Conservation (phyloP, 1,139 yeast species). For the Zygosaccharomyces pseudobailii region DNA sequence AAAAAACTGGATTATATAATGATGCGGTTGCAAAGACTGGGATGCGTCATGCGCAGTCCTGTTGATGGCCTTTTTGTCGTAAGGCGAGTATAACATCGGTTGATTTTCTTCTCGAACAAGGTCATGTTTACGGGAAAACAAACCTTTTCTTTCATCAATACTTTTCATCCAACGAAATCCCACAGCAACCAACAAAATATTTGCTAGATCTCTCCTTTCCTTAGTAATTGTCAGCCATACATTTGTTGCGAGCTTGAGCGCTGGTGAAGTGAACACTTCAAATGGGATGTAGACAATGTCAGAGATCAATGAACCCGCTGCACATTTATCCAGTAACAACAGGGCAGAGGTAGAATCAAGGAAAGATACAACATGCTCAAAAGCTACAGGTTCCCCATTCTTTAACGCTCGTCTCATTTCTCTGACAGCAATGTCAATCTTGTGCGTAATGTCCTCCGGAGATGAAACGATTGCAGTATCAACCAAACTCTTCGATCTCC, state of each 20-base stretch:
- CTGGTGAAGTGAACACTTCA: conserved; percentile 51
- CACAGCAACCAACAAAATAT: conserved; percentile 65
- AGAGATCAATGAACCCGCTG: conserved; percentile 50
- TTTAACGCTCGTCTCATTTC: conserved; percentile 21
- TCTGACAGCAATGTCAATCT: conserved; percentile 22
- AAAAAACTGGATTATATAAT: conserved; percentile 61
- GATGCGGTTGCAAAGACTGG: conserved; percentile 66
- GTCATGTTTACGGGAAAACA: conserved; percentile 59
- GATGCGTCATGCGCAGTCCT: conserved; percentile 47
- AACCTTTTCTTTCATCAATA: conserved; percentile 55
- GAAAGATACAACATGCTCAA: conserved; percentile 38
- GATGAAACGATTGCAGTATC: conserved; percentile 33
- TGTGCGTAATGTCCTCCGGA: conserved; percentile 22
- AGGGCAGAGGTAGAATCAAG: conserved; percentile 46
- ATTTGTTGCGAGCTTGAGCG: conserved; percentile 64
- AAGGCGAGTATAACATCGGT: conserved; percentile 87
- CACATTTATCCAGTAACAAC: conserved; percentile 42
- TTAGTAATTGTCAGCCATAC: conserved; percentile 81
- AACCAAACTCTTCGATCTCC: conserved; percentile 51
- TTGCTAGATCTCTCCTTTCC: conserved; percentile 56
- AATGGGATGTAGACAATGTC: conserved; percentile 72
- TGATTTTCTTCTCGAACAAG: conserved; percentile 57
- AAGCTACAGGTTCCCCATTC: conserved; percentile 27
- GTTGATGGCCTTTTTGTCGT: conserved; percentile 57
- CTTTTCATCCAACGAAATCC: conserved; percentile 60